phyloP scores from a whole-genome alignment of 805 yeast species.

The Ogataea paradorogensis region DNA sequence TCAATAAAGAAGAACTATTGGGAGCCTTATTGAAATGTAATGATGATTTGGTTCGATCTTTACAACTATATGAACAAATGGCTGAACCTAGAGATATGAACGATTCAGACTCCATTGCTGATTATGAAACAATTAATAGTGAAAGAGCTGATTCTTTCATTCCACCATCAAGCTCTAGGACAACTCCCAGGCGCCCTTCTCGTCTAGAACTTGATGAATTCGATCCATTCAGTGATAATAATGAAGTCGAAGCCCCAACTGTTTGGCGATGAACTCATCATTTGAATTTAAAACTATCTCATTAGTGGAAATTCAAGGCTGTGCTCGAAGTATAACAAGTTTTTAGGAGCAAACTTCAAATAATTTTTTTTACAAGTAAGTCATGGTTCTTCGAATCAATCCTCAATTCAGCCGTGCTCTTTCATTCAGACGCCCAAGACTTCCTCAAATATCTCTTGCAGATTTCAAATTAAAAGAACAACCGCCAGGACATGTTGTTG shows the following conservation, averaged over 20 bases:
- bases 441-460: slow-evolving; percentile 13
- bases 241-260: slow-evolving; percentile 28
- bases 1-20: slow-evolving; percentile 78
- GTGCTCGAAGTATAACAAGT: background rate
- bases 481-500: slow-evolving; percentile 87
- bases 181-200: background rate
- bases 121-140: slow-evolving; percentile 34
- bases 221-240: slow-evolving; percentile 34
- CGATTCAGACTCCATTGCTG: slow-evolving; percentile 39
- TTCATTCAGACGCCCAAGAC: slow-evolving; percentile 23
- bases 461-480: slow-evolving; percentile 60
- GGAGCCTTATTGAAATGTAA: slow-evolving; percentile 89
- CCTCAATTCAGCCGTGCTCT: slow-evolving; percentile 8
- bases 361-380: background rate
- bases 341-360: background rate
- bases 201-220: slow-evolving; percentile 14
- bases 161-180: background rate
- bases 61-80: slow-evolving; percentile 64
- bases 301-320: background rate
- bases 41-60: slow-evolving; percentile 77
- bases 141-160: background rate
- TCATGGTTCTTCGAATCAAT: slow-evolving; percentile 7
- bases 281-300: background rate
- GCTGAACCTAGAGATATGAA: slow-evolving; percentile 43
- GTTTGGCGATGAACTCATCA: slow-evolving; percentile 25